These are phyloP conservation scores for Firmiana major DNA, from an alignment of 345 rosid genomes.

Conservation along the genomic window DNA sequence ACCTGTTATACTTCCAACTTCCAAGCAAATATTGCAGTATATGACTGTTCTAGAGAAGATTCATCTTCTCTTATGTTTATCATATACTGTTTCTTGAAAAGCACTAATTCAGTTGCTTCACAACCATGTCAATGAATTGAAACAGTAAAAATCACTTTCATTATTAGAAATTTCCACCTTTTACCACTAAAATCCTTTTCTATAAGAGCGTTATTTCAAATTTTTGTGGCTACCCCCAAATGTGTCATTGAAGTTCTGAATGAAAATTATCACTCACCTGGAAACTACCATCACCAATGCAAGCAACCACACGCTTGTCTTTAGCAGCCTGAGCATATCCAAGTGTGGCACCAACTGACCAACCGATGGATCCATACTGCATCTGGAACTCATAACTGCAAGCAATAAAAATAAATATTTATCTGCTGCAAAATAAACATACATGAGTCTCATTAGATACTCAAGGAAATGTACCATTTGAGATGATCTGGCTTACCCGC, in stretches of 20 bases:
- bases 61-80: neutral
- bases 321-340: constrained; percentile 72
- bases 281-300: constrained; percentile 78
- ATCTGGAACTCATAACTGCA: constrained; percentile 71
- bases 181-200: neutral
- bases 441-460: neutral
- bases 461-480: neutral
- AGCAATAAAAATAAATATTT: constrained; percentile 9
- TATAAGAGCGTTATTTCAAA: neutral
- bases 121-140: neutral
- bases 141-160: neutral
- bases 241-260: neutral
- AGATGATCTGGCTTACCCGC: constrained; percentile 43
- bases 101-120: neutral
- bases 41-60: neutral
- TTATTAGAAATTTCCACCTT: neutral
- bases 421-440: neutral
- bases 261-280: constrained; percentile 39
- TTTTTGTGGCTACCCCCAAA: neutral
- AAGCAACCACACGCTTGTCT: constrained; percentile 67
- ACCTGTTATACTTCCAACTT: neutral
- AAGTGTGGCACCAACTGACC: constrained; percentile 78
- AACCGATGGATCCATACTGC: constrained; percentile 82
- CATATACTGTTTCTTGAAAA: neutral
- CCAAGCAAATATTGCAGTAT: neutral